A percentile compares a stretch with the other conserved stretches of the same genome.
Conservation (phyloP, 805 yeast species). For the Wickerhamiella musiphila region DNA sequence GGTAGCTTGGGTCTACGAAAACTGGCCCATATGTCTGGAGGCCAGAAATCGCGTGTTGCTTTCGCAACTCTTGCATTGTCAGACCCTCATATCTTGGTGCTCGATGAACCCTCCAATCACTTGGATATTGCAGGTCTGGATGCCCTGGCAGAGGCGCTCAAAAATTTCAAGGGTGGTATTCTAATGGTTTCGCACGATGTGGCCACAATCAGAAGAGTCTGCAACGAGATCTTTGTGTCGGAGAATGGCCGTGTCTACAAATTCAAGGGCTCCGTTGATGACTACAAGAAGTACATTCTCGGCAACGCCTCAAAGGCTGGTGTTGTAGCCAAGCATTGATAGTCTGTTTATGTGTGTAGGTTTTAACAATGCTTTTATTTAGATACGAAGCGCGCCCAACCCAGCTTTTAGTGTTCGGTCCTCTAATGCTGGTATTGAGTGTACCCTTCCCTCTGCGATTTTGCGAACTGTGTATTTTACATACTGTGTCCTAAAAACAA, state of each 20-base stretch:
- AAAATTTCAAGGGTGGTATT: slow-evolving; percentile 83
- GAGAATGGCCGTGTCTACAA: slow-evolving; percentile 67
- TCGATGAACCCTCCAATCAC: slow-evolving; percentile 97
- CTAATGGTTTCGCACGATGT: slow-evolving; percentile 98
- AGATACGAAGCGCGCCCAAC: too few species aligned
- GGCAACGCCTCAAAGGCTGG: slow-evolving; percentile 65
- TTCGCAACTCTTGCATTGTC: slow-evolving; percentile 85
- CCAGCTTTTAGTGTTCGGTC: too few species aligned
- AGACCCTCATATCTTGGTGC: slow-evolving; percentile 76
- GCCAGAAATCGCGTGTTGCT: slow-evolving; percentile 96
- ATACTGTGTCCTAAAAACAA: too few species aligned
- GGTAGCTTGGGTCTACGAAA: slow-evolving; percentile 87
- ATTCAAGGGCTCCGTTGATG: slow-evolving; percentile 69
- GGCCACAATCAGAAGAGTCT: slow-evolving; percentile 67
- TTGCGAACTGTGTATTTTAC: too few species aligned
- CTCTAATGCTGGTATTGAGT: too few species aligned
- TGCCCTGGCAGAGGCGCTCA: slow-evolving; percentile 80
- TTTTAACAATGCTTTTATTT: too few species aligned
- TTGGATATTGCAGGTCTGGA: slow-evolving; percentile 96
- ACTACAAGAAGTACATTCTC: slow-evolving; percentile 76
- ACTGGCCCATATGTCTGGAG: slow-evolving; percentile 83
- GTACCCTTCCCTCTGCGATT: too few species aligned
- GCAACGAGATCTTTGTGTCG: slow-evolving; percentile 91
- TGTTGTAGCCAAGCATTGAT: slow-evolving; percentile 71
- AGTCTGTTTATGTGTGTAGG: neutral